Base-by-base conservation (phyloP, 495 filamentous ascomycete species). In the Lophiostoma macrostomum region DNA sequence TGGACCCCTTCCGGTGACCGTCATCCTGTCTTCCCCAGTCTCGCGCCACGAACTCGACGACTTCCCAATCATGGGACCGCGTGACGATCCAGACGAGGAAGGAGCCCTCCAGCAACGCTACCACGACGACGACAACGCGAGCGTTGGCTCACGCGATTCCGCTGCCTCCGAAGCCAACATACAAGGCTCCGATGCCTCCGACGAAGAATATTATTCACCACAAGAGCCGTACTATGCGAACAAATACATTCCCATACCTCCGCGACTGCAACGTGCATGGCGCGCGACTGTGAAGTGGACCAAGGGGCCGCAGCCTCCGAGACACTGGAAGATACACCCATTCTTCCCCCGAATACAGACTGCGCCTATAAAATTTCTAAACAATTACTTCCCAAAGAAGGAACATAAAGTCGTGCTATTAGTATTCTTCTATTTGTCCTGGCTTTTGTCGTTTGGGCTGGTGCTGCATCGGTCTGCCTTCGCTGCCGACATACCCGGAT, bases 251-350 rank as follows among this genome's bases (percentile, higher is more conserved):
- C 67, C n/a, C n/a, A n/a, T n/a, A n/a, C n/a, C 64, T 10, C 49
- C 58, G 14, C 49, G 53, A 4, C 12, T 68, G 13, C 55, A 58
- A 37, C 54, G 60, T 6, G 54, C 53, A 36, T 70, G 61, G 48
- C 29, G 28, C 29, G 53, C 48, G 8, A 63, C 62, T n/a, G 58
- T 42, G 31, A 63, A 23, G 29, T 73, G 69, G 69, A 58, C 66
- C 19, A 67, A 69, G 44, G 71, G 71, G 1, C 71, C 71, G 10
- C 52, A 72, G 18, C 71, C 71, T 5, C 69, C 71, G 25, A 55
- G 67, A 20, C 64, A 59, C 20, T 73, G 65, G 53, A 66, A 53
- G 43, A 73, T 73, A 13, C 55, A 49, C 4, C 71, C 71, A 0
- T 45, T 70, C 53, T 70, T 70, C 46, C 67, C 68, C 0, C 32